These are phyloP conservation scores for Drechmeria coniospora DNA, from an alignment of 2,329 filamentous ascomycete species.

Conservation along the genomic window DNA sequence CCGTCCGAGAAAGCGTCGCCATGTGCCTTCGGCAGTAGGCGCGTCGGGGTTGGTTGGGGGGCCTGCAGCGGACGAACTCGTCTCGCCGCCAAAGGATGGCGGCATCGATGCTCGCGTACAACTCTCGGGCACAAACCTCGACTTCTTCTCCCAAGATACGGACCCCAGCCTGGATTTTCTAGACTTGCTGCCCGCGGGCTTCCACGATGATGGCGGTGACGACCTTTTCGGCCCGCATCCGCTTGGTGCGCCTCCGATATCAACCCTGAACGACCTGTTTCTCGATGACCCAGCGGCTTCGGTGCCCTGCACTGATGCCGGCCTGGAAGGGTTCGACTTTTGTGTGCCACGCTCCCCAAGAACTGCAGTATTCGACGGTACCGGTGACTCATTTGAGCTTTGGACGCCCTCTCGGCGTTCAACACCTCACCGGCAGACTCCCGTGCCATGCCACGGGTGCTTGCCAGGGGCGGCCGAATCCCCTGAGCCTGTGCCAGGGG, in stretches of 20 bases:
- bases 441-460: slow-evolving; percentile 10
- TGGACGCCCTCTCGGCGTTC: slow-evolving; percentile 10
- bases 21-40: too few species aligned
- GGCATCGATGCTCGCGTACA: slow-evolving; percentile 1
- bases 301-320: slow-evolving; percentile 10
- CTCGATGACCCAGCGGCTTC: slow-evolving; percentile 3
- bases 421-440: slow-evolving; percentile 5
- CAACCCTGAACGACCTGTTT: slow-evolving; percentile 3
- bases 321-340: slow-evolving; percentile 17
- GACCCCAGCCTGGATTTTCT: slow-evolving; percentile 18
- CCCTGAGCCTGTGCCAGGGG: slow-evolving; percentile 4
- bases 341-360: slow-evolving; percentile 13
- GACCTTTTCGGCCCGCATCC: slow-evolving; percentile 3
- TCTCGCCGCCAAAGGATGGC: not conserved
- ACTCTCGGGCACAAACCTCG: slow-evolving; percentile 15
- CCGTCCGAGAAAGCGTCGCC: slow-evolving; percentile 41
- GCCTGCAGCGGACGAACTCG: not conserved
- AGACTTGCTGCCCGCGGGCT: slow-evolving; percentile 18
- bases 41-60: too few species aligned
- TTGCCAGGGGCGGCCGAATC: slow-evolving; percentile 7
- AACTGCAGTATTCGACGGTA: slow-evolving; percentile 13
- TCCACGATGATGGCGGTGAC: slow-evolving; percentile 6
- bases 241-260: slow-evolving; percentile 5
- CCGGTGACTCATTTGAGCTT: slow-evolving; percentile 12
- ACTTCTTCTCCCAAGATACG: slow-evolving; percentile 17